Conservation (phyloP, 1,284 basidiomycete species). For the Stereum hirsutum region DNA sequence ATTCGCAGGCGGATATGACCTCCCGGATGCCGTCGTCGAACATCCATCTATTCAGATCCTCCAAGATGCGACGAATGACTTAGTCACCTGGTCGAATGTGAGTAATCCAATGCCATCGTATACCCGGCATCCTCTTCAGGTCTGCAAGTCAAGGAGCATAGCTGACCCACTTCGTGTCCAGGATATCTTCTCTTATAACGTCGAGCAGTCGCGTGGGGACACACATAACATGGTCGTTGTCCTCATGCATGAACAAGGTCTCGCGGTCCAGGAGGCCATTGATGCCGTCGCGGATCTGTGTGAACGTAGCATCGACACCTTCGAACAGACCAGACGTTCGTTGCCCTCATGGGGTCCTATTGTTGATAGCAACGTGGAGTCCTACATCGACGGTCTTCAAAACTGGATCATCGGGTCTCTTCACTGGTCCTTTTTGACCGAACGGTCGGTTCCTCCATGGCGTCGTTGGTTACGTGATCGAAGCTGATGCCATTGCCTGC, state of each 20-base stretch:
- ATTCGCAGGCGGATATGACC: constrained; percentile 28
- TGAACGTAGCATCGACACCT: constrained; percentile 26
- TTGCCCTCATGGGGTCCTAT: constrained; percentile 29
- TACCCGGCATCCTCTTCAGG: background rate
- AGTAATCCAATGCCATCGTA: constrained; percentile 10
- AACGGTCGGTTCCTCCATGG: no score
- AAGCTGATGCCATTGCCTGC: no score
- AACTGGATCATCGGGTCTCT: constrained; percentile 32
- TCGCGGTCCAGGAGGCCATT: constrained; percentile 29
- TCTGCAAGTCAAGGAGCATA: background rate
- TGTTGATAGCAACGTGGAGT: constrained; percentile 23
- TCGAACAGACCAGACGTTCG: constrained; percentile 20
- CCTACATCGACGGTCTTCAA: constrained; percentile 26
- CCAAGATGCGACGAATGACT: constrained; percentile 27
- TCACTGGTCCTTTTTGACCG: constrained; percentile 32
- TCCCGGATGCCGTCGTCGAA: constrained; percentile 27
- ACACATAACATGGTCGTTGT: constrained; percentile 35
- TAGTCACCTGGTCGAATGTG: constrained; percentile 34
- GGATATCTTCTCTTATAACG: constrained; percentile 36
- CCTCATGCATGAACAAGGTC: constrained; percentile 23
- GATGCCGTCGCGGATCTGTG: constrained; percentile 31
- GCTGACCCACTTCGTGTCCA: constrained; percentile 12
- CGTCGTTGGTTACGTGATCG: no score
- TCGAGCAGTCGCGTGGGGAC: constrained; percentile 32
- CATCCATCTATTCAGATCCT: constrained; percentile 27